Base-by-base conservation (phyloP, 2,329 filamentous ascomycete species). In the Cordyceps javanica region DNA sequence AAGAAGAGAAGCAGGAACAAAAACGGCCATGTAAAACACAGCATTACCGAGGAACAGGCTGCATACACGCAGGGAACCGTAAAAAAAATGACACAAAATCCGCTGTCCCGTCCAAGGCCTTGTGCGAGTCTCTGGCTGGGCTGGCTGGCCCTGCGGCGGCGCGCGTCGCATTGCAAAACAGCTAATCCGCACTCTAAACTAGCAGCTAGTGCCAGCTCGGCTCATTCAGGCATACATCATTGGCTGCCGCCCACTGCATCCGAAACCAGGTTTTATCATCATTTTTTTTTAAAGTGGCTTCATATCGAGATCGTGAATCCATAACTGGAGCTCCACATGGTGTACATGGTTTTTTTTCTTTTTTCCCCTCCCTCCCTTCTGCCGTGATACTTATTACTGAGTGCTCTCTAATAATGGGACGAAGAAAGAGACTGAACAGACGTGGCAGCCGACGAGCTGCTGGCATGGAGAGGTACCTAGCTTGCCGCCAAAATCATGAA, bases 241-340 rank as follows among this genome's bases (percentile, higher is more conserved):
- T 54, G 51, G 51, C 39, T 45, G 51, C n/a, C 28, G 13, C 19
- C 28, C 39, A 45, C 39, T 14, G 51, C 44, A 54, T 45, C 39
- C 51, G 51, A 54, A 54, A 54, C 51, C 51, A 54, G 51, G 51
- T 41, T 54, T 45, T n/a, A n/a, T n/a, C n/a, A 44, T 44, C 2
- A 34, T 26, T 54, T 44, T 54, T 54, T 53, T 45, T 45, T 54
- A 34, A 48, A 55, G 52, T 55, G 52, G 52, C 52, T 55, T 55
- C 42, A 32, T 55, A 55, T 55, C 52, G 52, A 55, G 52, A 55
- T 55, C 41, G 52, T 23, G 52, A 48, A 39, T 48, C 52, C 52
- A 55, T 46, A 55, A n/a, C 26, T 26, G n/a, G 46, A 25, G 38
- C 42, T 55, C 52, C 52, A 55, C 52, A 26, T 55, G 30, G 39